Percentiles rank a stretch among this genome's conserved stretches.
Evolutionary conservation across 768 basidiomycete genomes (phyloP).

Genomic region (Trametes punicea): DNA sequence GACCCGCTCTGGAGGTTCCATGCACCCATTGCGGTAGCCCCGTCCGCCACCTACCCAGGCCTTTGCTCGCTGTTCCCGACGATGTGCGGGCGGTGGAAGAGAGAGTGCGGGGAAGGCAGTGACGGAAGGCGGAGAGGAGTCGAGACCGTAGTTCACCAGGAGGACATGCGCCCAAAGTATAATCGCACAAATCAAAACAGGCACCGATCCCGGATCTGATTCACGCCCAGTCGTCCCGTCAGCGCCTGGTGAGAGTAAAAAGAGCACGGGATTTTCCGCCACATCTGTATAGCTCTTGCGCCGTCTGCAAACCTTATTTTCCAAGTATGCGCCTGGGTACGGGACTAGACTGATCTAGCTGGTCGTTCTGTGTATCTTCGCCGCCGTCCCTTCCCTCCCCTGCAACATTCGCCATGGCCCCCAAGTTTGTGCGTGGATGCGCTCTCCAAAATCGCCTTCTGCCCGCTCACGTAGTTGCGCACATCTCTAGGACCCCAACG

Average conservation of each 20-base stretch:
- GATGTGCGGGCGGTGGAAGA: conserved; percentile 12
- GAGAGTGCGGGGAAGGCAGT: conserved; percentile 3
- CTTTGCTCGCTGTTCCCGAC: conserved; percentile 15
- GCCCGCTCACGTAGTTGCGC: background rate
- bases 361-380: conserved; percentile 23
- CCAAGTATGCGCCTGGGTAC: conserved; percentile 20
- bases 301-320: conserved; percentile 56
- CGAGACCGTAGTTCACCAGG: background rate
- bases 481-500: conserved; percentile 83
- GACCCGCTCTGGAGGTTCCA: conserved; percentile 76
- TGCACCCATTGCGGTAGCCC: conserved; percentile 69
- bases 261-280: conserved; percentile 21
- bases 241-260: background rate
- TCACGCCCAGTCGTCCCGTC: conserved; percentile 8
- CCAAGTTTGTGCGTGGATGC: conserved; percentile 62
- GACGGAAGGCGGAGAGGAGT: background rate
- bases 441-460: background rate
- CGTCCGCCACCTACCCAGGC: conserved; percentile 14
- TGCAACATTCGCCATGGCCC: conserved; percentile 55
- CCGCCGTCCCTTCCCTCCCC: conserved; percentile 32
- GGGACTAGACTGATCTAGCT: conserved; percentile 18
- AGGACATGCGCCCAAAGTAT: background rate
- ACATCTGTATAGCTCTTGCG: conserved; percentile 53
- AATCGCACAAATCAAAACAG: conserved; percentile 13
- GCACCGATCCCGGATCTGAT: conserved; percentile 9